phyloP scores from a whole-genome alignment of 192 early-diverging fungal genomes.

The Linnemannia hyalina region DNA sequence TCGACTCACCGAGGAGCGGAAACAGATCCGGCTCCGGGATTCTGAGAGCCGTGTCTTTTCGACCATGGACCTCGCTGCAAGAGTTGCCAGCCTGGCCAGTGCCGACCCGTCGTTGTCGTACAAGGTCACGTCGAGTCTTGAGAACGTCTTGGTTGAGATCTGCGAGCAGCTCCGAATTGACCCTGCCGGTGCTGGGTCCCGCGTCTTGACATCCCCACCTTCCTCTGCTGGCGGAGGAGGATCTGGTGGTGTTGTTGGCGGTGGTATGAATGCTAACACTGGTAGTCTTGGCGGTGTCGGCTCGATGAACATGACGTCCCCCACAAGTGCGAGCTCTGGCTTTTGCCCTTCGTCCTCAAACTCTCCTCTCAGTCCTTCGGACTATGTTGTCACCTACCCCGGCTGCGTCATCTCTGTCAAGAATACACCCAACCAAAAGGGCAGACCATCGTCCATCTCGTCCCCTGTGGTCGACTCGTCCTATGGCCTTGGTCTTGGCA shows the following conservation, averaged over 20 bases:
- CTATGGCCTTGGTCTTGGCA: conserved; percentile 47
- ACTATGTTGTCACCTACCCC: conserved; percentile 51
- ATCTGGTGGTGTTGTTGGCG: not conserved
- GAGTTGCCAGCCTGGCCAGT: conserved; percentile 55
- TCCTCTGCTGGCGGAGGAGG: conserved; percentile 56
- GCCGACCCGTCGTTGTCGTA: conserved; percentile 37
- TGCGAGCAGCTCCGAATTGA: conserved; percentile 53
- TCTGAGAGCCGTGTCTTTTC: conserved; percentile 59
- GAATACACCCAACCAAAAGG: conserved; percentile 53
- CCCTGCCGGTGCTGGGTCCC: conserved; percentile 31
- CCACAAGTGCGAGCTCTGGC: conserved; percentile 30
- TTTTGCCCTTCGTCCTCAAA: conserved; percentile 26
- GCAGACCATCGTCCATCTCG: conserved; percentile 38
- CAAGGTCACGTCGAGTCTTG: conserved; percentile 40
- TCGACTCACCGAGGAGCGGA: conserved; percentile 64
- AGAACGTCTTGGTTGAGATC: conserved; percentile 43
- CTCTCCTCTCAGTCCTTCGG: conserved; percentile 32
- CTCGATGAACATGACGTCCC: conserved; percentile 43
- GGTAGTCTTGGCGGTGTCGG: not conserved
- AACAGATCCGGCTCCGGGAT: conserved; percentile 57
- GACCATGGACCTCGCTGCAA: conserved; percentile 60
- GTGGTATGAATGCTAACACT: not conserved
- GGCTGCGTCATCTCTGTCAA: conserved; percentile 56
- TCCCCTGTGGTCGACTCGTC: conserved; percentile 36
- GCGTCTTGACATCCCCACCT: conserved; percentile 41